Conservation (phyloP, 495 filamentous ascomycete species). For the Lepidopterella palustris region DNA sequence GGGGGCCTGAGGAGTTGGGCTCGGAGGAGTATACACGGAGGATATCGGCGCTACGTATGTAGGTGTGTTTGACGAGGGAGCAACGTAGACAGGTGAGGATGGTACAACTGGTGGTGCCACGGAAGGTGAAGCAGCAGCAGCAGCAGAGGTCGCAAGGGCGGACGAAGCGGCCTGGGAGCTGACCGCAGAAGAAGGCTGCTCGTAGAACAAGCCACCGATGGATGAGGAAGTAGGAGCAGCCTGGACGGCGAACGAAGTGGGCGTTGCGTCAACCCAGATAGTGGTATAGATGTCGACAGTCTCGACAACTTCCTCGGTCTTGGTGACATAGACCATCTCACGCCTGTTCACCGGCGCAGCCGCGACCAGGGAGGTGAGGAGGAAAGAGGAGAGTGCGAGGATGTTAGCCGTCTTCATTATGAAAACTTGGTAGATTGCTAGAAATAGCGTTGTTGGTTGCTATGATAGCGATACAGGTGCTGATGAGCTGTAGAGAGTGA, state of each 20-base stretch:
- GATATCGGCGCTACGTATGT: conserved; percentile 3
- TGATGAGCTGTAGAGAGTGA: not conserved
- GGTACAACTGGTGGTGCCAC: not conserved
- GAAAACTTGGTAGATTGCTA: conserved; percentile 1
- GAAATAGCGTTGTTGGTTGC: not conserved
- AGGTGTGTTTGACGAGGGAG: not conserved
- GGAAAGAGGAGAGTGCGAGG: conserved; percentile 29
- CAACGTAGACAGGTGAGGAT: not conserved
- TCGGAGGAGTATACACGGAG: not conserved
- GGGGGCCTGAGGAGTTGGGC: conserved; percentile 5
- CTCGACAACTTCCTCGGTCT: conserved; percentile 31
- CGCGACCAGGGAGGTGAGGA: conserved; percentile 25
- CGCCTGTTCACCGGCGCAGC: conserved; percentile 36
- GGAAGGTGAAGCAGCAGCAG: not conserved
- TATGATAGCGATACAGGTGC: not conserved
- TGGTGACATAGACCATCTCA: conserved; percentile 34
- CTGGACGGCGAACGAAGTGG: conserved; percentile 1
- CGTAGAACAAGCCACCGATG: conserved; percentile 1
- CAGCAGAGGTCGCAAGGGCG: not conserved
- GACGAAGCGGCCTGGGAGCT: not conserved
- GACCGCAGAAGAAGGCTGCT: not conserved
- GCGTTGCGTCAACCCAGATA: conserved; percentile 30
- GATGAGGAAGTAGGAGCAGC: not conserved
- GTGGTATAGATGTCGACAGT: conserved; percentile 38
- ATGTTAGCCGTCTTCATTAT: conserved; percentile 30